Evolutionary conservation across 352 stramenopile species (phyloP), one percentile per base, ranked within the genome.

Genomic region (Blastocystis sp.): DNA sequence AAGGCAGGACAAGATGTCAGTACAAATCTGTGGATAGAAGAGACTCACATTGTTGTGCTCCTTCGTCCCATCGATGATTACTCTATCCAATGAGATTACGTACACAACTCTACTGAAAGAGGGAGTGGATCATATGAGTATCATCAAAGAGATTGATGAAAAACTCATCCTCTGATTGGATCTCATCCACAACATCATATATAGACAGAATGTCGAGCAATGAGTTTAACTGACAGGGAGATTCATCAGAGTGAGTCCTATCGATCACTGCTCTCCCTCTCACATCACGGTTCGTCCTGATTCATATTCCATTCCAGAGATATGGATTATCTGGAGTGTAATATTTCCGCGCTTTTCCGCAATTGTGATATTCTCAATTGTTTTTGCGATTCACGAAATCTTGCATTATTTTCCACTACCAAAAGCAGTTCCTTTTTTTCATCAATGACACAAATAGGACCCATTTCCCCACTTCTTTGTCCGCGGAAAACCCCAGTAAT

Each of bases 1-100:
- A 32, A 78, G 49, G 44, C 67, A 78, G 29, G 40, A 40, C 56
- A 78, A 78, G 14, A 78, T 27, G 57, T 78, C 67, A 61, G 67
- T 40, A 61, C 67, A 78, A 21, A 78, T 59, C 38, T 78, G 67
- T 11, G 67, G 67, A 56, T 59, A 78, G 38, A 16, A 61, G 36
- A 78, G 18, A 3, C n/a, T 7, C 7, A 61, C n/a, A n/a, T 40
- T 40, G 8, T 38, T 63, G 36, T 78, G 67, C 32, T 63, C 49
- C 24, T 34, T 53, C 18, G 34, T 40, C 21, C 57, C 57, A 16
- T 44, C 21, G 0, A 9, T 49, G 8, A 78, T 24, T 9, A 78
- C 57, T 14, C 67, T 78, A 53, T 29, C 0, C 14, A 32, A 44
- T 44, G 36, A 4, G 8, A 38, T 42, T 56, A 6, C 38, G 27